Base-by-base conservation (phyloP, 2,329 filamentous ascomycete genomes). In the Aspergillus awamori region DNA sequence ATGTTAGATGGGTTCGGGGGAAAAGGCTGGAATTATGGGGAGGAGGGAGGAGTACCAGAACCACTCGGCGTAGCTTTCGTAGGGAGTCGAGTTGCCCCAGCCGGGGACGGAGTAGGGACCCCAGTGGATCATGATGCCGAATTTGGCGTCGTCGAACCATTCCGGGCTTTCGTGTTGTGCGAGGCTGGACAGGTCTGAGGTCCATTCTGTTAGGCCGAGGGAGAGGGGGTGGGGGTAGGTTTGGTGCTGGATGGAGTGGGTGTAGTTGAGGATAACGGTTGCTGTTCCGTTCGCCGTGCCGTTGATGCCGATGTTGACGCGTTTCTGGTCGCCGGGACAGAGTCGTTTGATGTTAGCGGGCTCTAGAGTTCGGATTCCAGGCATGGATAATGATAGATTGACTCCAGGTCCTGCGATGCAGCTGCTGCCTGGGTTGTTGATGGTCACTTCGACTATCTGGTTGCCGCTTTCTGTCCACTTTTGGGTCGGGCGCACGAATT, bases 121-220 rank as follows among this genome's bases (percentile, higher is more conserved):
- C 83, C 85, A 87, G 62, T 87, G 85, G 43, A 87, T 83, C 66
- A 87, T 87, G 39, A 87, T 87, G 0, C 85, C 85, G 62, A 78
- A 87, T 60, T 87, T 87, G 22, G 77, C 81, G 45, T 80, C 76
- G 57, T 83, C 77, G 64, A 80, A 87, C 84, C 85, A 58, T 20
- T 55, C 22, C 0, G 53, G 53, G 8, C 38, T 55, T 22, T 55
- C 53, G 5, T 55, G 53, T 4, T 30, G 53, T 0, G 53, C 28
- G 15, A 55, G 53, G 24, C 53, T 55, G 15, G 22, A 26, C 4
- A 55, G 53, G 24, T 55, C 53, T 4, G 38, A 5, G 6, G 53
- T 55, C 38, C 39, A 55, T 1, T 55, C 39, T 38, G 53, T 45
- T 8, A 55, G 38, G n/a, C 53, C 53, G 36, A 55, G 53, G 20